These are phyloP conservation scores for Plenodomus lindquistii DNA, from an alignment of 2,329 filamentous ascomycete genomes.

Conservation along the genomic window DNA sequence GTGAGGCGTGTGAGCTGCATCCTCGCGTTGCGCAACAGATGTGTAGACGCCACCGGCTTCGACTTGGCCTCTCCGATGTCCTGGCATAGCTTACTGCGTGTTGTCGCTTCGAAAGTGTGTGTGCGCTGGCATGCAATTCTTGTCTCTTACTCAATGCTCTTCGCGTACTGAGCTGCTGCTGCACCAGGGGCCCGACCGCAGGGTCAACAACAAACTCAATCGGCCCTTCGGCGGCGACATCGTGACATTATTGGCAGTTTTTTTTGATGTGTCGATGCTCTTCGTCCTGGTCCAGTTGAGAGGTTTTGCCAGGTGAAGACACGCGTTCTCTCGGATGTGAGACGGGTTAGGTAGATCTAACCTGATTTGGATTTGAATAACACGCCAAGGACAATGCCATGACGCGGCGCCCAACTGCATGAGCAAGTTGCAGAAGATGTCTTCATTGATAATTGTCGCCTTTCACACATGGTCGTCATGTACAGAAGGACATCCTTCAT, in stretches of 20 bases:
- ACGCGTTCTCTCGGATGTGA: conserved; percentile 15
- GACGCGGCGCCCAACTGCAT: background rate
- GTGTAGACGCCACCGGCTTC: conserved; percentile 35
- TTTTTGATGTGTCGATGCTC: background rate
- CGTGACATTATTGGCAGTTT: background rate
- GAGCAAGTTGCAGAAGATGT: background rate
- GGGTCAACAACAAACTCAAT: too few relatives aligned
- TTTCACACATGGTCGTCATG: too few relatives aligned
- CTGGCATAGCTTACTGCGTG: background rate
- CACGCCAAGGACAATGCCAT: conserved; percentile 1
- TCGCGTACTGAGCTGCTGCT: too few relatives aligned
- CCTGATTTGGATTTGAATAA: conserved; percentile 10
- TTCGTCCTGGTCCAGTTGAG: background rate
- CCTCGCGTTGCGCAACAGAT: conserved; percentile 38
- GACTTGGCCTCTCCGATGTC: background rate
- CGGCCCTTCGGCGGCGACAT: too few relatives aligned
- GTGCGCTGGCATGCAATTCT: background rate
- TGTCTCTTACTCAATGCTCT: background rate
- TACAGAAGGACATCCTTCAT: conserved; percentile 5
- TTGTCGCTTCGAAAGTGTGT: too few relatives aligned
- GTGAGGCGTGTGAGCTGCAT: conserved; percentile 21
- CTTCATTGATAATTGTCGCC: background rate
- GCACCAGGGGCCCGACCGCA: too few relatives aligned
- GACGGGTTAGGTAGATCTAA: conserved; percentile 1
- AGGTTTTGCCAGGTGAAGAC: conserved; percentile 5